A percentile compares a stretch with the other conserved stretches of the same genome.
These are phyloP conservation scores for Candida neerlandica DNA, from an alignment of 1,139 yeast genomes.

Conservation along the genomic window DNA sequence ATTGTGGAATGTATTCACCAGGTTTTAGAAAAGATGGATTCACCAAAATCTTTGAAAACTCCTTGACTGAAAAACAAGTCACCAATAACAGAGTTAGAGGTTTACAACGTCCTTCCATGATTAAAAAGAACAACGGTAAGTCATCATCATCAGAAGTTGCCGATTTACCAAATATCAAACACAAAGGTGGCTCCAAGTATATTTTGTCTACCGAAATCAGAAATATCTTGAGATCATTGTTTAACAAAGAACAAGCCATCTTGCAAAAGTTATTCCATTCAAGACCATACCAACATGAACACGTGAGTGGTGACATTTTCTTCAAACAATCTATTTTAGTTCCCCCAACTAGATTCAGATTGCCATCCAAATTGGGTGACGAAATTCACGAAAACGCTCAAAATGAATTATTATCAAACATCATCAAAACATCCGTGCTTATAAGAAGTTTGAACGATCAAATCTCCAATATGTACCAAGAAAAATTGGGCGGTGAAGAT, in stretches of 20 bases:
- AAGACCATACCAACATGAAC: conserved; percentile 58
- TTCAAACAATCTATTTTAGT: conserved; percentile 86
- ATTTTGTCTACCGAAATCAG: conserved; percentile 85
- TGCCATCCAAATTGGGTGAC: conserved; percentile 96
- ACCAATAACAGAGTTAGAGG: conserved; percentile 85
- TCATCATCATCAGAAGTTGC: conserved; percentile 15
- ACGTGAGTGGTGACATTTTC: conserved; percentile 80
- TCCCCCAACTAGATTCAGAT: conserved; percentile 95
- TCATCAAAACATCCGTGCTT: conserved; percentile 75
- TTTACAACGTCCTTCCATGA: conserved; percentile 69
- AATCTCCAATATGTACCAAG: conserved; percentile 62
- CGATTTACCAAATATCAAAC: conserved; percentile 48
- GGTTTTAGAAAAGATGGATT: conserved; percentile 93
- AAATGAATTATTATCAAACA: conserved; percentile 80
- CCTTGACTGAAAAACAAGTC: conserved; percentile 78
- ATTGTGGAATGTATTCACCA: conserved; percentile 95
- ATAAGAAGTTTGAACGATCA: conserved; percentile 90
- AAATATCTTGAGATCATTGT: conserved; percentile 73
- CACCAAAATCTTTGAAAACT: conserved; percentile 87
- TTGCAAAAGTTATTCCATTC: conserved; percentile 72
- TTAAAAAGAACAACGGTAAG: conserved; percentile 29
- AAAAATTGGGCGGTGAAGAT: conserved; percentile 59
- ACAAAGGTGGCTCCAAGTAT: conserved; percentile 76
- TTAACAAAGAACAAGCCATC: conserved; percentile 67
- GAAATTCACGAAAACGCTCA: conserved; percentile 94